Percentiles rank a stretch among this genome's conserved stretches.
phyloP scores from a whole-genome alignment of 2,329 filamentous ascomycete species.

The Chaetomiaceae sp. region DNA sequence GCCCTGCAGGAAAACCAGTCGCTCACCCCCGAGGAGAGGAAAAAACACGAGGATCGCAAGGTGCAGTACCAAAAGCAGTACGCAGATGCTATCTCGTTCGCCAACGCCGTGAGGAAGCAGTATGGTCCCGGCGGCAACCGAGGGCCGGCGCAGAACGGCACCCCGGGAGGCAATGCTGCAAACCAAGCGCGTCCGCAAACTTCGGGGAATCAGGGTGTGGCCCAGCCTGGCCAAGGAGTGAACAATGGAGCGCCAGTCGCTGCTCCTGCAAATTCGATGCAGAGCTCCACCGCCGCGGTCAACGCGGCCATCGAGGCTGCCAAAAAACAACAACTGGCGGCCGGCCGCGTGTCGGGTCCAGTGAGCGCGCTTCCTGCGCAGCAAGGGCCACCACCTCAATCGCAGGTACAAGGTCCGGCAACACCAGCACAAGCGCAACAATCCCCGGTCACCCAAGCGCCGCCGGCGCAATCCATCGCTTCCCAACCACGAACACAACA shows the following conservation, averaged over 20 bases:
- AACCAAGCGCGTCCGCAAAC: slow-evolving; percentile 18
- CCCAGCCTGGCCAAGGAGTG: slow-evolving; percentile 15
- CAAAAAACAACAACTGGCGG: slow-evolving; percentile 40
- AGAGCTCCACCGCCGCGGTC: slow-evolving; percentile 35
- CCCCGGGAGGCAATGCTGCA: slow-evolving; percentile 13
- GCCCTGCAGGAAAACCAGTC: slow-evolving; percentile 41
- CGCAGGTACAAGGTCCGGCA: slow-evolving; percentile 16
- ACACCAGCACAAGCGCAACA: slow-evolving; percentile 21
- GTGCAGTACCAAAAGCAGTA: slow-evolving; percentile 43
- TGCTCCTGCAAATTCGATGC: slow-evolving; percentile 21
- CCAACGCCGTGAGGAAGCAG: slow-evolving; percentile 45
- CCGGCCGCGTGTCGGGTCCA: slow-evolving; percentile 25
- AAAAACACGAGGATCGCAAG: slow-evolving; percentile 41
- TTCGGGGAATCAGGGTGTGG: slow-evolving; percentile 8
- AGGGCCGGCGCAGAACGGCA: slow-evolving; percentile 23
- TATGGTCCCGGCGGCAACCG: slow-evolving; percentile 34
- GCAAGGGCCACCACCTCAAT: slow-evolving; percentile 21
- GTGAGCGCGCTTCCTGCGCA: slow-evolving; percentile 21
- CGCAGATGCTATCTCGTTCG: slow-evolving; percentile 44
- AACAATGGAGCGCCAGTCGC: slow-evolving; percentile 27
- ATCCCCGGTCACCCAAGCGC: slow-evolving; percentile 18
- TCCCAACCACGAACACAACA: slow-evolving; percentile 26
- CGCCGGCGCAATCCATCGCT: slow-evolving; percentile 4
- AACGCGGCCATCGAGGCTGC: slow-evolving; percentile 44
- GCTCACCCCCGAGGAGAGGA: slow-evolving; percentile 45